These are phyloP conservation scores for Paraphoma sp. DNA, from an alignment of 2,329 filamentous ascomycete species.

Conservation along the genomic window DNA sequence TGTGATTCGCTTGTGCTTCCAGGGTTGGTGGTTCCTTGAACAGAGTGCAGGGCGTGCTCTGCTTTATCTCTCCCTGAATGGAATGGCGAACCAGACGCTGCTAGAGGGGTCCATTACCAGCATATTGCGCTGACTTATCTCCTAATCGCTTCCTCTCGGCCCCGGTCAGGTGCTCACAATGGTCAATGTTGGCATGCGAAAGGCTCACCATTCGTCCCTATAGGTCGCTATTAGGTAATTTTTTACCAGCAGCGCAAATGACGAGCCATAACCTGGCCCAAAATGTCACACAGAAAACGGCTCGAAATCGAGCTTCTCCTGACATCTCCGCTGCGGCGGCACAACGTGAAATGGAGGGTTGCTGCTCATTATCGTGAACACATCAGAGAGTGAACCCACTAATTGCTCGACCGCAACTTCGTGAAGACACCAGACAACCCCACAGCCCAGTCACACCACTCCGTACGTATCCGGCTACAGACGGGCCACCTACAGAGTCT, in stretches of 20 bases:
- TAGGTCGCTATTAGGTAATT: slow-evolving; percentile 46
- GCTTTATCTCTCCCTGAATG: slow-evolving; percentile 7
- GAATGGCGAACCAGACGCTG: slow-evolving; percentile 11
- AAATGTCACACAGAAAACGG: slow-evolving; percentile 35
- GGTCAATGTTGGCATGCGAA: slow-evolving; percentile 32
- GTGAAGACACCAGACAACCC: neutral
- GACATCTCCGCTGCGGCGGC: slow-evolving; percentile 37
- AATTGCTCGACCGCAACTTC: slow-evolving; percentile 1
- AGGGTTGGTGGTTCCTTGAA: slow-evolving; percentile 4
- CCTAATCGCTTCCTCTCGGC: slow-evolving; percentile 12
- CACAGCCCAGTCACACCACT: neutral
- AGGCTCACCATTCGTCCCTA: slow-evolving; percentile 41
- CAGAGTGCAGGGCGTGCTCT: slow-evolving; percentile 1
- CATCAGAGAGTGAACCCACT: neutral
- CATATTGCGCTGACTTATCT: slow-evolving; percentile 27
- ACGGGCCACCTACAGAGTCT: neutral
- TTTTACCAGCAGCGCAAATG: slow-evolving; percentile 33
- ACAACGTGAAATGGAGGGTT: slow-evolving; percentile 15
- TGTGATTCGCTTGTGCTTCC: slow-evolving; percentile 6
- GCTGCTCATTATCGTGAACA: slow-evolving; percentile 7
- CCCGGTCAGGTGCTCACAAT: slow-evolving; percentile 30
- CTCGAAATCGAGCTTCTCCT: slow-evolving; percentile 38
- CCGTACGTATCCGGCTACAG: neutral
- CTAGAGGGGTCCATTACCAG: slow-evolving; percentile 22
- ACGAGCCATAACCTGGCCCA: slow-evolving; percentile 28